A percentile compares a stretch with the other conserved stretches of the same genome.
These are phyloP conservation scores for Plasmopara viticola DNA, from an alignment of 352 stramenopile species.

Conservation along the genomic window DNA sequence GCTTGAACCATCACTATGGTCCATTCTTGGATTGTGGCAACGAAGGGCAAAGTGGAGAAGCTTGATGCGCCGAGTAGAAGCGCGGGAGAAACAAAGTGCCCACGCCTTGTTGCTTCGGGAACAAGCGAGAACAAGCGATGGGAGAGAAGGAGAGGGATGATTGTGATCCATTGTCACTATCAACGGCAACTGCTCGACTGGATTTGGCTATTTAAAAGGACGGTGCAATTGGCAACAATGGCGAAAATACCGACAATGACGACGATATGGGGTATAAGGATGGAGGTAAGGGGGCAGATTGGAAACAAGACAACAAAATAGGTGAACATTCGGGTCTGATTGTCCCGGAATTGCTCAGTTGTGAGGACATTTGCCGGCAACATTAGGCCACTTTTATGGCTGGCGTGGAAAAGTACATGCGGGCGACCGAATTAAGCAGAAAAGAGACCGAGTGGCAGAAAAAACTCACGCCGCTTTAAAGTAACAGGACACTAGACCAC, in stretches of 20 bases:
- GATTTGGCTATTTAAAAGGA: conserved; percentile 34
- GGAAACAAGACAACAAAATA: conserved; percentile 16
- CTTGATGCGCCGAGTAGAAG: conserved; percentile 42
- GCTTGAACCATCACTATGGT: too few species aligned
- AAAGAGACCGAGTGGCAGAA: conserved; percentile 72
- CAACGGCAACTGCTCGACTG: conserved; percentile 27
- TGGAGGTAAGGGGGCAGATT: conserved; percentile 29
- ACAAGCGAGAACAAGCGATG: conserved; percentile 43
- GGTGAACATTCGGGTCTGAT: conserved; percentile 19
- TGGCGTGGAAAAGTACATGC: conserved; percentile 71
- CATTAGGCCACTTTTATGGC: conserved; percentile 79
- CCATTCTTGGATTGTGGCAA: too few species aligned
- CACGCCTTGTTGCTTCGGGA: conserved; percentile 64
- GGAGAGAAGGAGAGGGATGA: conserved; percentile 45
- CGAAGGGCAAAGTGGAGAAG: conserved; percentile 62
- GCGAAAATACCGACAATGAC: conserved; percentile 26
- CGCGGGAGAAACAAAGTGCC: conserved; percentile 48
- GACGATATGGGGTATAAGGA: conserved; percentile 25
- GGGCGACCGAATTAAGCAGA: conserved; percentile 56
- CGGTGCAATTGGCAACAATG: conserved; percentile 22
- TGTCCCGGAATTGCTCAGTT: conserved; percentile 26
- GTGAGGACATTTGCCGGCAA: conserved; percentile 69
- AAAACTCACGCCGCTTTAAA: conserved; percentile 62
- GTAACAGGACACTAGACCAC: conserved; percentile 54
- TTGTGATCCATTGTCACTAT: conserved; percentile 30